phyloP scores from a whole-genome alignment of 257 asterid genomes.

The Nicotiana tabacum region DNA sequence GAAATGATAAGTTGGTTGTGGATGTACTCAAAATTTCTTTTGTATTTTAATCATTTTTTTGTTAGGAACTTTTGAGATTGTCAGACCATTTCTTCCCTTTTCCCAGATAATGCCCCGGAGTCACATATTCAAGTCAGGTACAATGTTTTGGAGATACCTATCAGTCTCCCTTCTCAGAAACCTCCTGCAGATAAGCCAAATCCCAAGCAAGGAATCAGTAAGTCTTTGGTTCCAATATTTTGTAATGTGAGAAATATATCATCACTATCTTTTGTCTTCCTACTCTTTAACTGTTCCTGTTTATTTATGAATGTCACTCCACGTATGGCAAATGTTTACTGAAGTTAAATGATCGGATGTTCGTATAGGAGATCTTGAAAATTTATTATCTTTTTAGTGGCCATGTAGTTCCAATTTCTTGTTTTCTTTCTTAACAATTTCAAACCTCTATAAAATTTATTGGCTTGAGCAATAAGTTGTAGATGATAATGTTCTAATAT shows the following conservation, averaged over 20 bases:
- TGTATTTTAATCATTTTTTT: not conserved
- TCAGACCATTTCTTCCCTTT: not conserved
- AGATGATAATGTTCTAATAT: not conserved
- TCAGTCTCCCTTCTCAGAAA: slow-evolving; percentile 75
- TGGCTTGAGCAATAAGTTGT: not conserved
- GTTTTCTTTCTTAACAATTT: not conserved
- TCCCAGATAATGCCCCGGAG: slow-evolving; percentile 65
- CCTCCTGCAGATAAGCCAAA: slow-evolving; percentile 95
- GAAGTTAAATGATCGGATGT: not conserved
- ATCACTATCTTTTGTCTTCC: not conserved
- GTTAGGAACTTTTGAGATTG: not conserved
- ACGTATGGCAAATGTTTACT: not conserved
- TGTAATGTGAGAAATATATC: not conserved
- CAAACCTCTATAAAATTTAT: not conserved
- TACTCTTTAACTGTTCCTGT: not conserved
- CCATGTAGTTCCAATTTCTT: not conserved
- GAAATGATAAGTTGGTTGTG: not conserved
- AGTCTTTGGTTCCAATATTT: slow-evolving; percentile 23
- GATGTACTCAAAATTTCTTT: not conserved
- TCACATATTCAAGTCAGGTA: slow-evolving; percentile 62
- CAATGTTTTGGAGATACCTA: slow-evolving; percentile 80
- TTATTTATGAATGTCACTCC: not conserved
- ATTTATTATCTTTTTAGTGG: not conserved
- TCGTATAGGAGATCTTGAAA: not conserved
- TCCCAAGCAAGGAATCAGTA: slow-evolving; percentile 95